Evolutionary conservation across 202 grass and related monocot genomes (phyloP).

Genomic region (Saccharum hybrid): DNA sequence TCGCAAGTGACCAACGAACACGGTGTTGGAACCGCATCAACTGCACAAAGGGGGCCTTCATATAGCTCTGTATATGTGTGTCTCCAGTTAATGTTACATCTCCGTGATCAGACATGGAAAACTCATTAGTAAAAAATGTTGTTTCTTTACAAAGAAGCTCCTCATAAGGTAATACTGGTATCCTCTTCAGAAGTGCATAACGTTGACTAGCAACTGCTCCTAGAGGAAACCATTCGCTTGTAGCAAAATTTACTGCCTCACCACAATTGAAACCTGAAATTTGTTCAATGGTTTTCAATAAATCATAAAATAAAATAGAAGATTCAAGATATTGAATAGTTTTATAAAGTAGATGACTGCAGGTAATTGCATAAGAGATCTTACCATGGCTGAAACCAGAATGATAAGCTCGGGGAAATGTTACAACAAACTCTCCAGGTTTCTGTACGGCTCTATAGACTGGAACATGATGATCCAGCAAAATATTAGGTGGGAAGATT

Average conservation of each 20-base stretch:
- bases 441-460: slow-evolving; percentile 77
- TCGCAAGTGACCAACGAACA: slow-evolving; percentile 60
- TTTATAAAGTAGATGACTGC: slow-evolving; percentile 13
- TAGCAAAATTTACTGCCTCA: slow-evolving; percentile 83
- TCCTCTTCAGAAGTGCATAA: slow-evolving; percentile 73
- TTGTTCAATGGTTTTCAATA: slow-evolving; percentile 16
- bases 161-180: slow-evolving; percentile 67
- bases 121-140: slow-evolving; percentile 44
- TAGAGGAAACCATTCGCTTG: slow-evolving; percentile 69
- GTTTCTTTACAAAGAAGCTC: slow-evolving; percentile 81
- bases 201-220: slow-evolving; percentile 70
- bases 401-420: slow-evolving; percentile 80
- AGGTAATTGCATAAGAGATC: slow-evolving; percentile 23
- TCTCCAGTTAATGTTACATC: slow-evolving; percentile 38
- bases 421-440: slow-evolving; percentile 81
- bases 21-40: slow-evolving; percentile 72
- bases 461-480: slow-evolving; percentile 63
- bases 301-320: slow-evolving; percentile 30
- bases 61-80: slow-evolving; percentile 14
- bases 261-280: slow-evolving; percentile 80
- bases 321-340: slow-evolving; percentile 30
- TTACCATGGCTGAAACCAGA: slow-evolving; percentile 85
- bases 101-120: slow-evolving; percentile 29
- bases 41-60: slow-evolving; percentile 68
- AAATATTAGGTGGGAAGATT: slow-evolving; percentile 82